A percentile compares a stretch with the other conserved stretches of the same genome.
These are phyloP conservation scores for Hygrocybe punicea DNA, from an alignment of 768 basidiomycete genomes.

Conservation along the genomic window DNA sequence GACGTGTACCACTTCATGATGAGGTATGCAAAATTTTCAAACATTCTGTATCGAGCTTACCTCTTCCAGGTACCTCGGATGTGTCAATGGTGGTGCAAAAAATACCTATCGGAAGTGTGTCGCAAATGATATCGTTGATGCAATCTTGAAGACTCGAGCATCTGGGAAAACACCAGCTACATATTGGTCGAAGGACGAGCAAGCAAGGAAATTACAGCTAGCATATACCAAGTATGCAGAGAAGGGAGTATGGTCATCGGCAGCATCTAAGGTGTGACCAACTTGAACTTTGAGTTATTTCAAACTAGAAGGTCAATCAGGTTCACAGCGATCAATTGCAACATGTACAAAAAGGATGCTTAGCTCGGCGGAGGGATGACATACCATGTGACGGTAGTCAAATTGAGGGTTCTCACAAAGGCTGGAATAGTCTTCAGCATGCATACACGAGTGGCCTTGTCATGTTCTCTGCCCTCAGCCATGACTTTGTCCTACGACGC, in stretches of 20 bases:
- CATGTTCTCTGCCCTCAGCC: constrained; percentile 2
- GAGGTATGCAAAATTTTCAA: neutral
- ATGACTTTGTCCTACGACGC: no score
- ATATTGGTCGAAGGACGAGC: constrained; percentile 8
- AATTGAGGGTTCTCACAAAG: constrained; percentile 14
- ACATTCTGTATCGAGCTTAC: neutral
- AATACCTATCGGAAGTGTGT: constrained; percentile 2
- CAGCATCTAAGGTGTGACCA: neutral
- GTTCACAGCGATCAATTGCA: constrained; percentile 8
- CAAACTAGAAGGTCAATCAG: neutral
- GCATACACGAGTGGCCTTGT: constrained; percentile 7
- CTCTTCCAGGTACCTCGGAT: constrained; percentile 2
- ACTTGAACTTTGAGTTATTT: neutral
- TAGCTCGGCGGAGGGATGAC: constrained; percentile 1
- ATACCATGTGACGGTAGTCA: neutral
- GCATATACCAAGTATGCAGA: neutral
- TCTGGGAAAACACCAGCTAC: neutral
- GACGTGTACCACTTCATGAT: constrained; percentile 1
- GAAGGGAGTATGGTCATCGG: constrained; percentile 5
- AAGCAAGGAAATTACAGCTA: neutral
- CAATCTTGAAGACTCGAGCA: neutral
- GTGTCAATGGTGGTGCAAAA: neutral
- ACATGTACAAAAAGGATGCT: constrained; percentile 7
- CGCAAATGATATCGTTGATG: no score
- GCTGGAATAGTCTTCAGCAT: constrained; percentile 12